Percentiles rank a stretch among this genome's conserved stretches.
Evolutionary conservation across 2,329 filamentous ascomycete genomes (phyloP).

Genomic region (Camillea tinctor): DNA sequence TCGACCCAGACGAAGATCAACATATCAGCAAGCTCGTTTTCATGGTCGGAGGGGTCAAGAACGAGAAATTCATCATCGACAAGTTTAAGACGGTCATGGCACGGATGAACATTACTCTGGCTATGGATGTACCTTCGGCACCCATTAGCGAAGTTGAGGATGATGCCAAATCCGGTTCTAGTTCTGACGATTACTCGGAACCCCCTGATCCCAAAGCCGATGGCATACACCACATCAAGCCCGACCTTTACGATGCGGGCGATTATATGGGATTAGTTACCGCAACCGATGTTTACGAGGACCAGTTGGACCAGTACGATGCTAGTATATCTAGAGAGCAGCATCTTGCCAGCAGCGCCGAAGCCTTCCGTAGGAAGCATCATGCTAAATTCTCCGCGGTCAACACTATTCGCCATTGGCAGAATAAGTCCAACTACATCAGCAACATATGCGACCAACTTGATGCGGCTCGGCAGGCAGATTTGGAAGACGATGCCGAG

Average conservation of each 20-base stretch:
- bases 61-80: slow-evolving; percentile 58
- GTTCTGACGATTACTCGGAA: slow-evolving; percentile 15
- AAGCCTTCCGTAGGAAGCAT: slow-evolving; percentile 26
- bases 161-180: slow-evolving; percentile 22
- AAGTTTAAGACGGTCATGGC: slow-evolving; percentile 69
- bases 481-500: slow-evolving; percentile 21
- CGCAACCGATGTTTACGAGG: not conserved
- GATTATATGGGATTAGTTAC: not conserved
- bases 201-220: not conserved
- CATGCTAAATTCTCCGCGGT: slow-evolving; percentile 24
- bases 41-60: slow-evolving; percentile 67
- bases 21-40: slow-evolving; percentile 77
- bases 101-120: slow-evolving; percentile 70
- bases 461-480: slow-evolving; percentile 23
- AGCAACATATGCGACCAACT: slow-evolving; percentile 23
- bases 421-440: slow-evolving; percentile 23
- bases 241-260: not conserved
- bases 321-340: slow-evolving; percentile 7
- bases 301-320: not conserved
- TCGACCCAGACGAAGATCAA: slow-evolving; percentile 71
- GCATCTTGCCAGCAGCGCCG: slow-evolving; percentile 20
- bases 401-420: slow-evolving; percentile 28
- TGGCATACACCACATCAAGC: not conserved
- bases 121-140: slow-evolving; percentile 44
- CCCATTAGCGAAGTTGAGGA: slow-evolving; percentile 32